These are phyloP conservation scores for Daldinia sp. DNA, from an alignment of 2,329 filamentous ascomycete species.

Conservation along the genomic window DNA sequence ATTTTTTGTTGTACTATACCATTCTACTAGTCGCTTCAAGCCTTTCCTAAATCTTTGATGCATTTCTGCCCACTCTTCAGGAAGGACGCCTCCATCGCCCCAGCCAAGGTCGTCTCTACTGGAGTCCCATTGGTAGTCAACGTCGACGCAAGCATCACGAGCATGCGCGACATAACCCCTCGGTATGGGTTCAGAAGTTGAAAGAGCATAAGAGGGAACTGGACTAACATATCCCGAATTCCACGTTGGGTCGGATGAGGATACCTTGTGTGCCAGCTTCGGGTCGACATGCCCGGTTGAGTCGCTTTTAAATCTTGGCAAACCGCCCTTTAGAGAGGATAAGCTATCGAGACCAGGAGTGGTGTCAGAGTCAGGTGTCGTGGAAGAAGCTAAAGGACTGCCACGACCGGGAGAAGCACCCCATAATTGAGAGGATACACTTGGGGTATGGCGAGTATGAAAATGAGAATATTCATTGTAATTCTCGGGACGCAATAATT, in stretches of 20 bases:
- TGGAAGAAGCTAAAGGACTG: constrained; percentile 39
- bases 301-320: constrained; percentile 30
- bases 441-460: constrained; percentile 43
- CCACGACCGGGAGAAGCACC: constrained; percentile 39
- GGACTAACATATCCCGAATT: constrained; percentile 73
- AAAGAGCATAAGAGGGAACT: constrained; percentile 83
- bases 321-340: constrained; percentile 31
- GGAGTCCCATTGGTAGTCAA: constrained; percentile 98
- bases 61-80: constrained; percentile 97
- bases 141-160: constrained; percentile 80
- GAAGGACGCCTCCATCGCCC: constrained; percentile 86
- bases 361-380: constrained; percentile 29
- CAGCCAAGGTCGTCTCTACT: constrained; percentile 80
- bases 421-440: constrained; percentile 52
- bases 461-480: constrained; percentile 60
- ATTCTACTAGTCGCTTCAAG: constrained; percentile 79
- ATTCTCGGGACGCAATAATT: constrained; percentile 80
- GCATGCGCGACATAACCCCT: constrained; percentile 90
- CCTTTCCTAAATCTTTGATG: constrained; percentile 87
- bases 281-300: constrained; percentile 18
- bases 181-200: constrained; percentile 81
- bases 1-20: constrained; percentile 72
- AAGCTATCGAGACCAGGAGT: constrained; percentile 36
- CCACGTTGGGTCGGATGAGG: constrained; percentile 23
- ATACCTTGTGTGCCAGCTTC: constrained; percentile 13